These are phyloP conservation scores for Chaetoceros tenuissimus DNA, from an alignment of 108 stramenopile genomes.

Conservation along the genomic window DNA sequence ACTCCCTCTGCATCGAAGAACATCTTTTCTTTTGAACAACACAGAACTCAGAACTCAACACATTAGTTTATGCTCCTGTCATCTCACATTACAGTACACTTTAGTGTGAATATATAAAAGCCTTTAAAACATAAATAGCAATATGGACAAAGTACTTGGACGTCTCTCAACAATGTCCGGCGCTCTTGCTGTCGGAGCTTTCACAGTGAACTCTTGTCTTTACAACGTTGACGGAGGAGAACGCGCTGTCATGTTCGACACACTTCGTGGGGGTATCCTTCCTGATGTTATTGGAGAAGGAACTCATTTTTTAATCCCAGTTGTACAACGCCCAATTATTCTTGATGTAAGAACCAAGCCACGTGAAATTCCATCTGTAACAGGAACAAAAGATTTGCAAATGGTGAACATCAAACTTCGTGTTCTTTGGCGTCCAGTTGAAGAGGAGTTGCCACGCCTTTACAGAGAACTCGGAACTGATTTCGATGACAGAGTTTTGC, in stretches of 20 bases:
- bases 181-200: conserved; percentile 66
- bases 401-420: conserved; percentile 99
- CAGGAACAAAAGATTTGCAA: conserved; percentile 99
- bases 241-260: conserved; percentile 98
- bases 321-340: conserved; percentile 88
- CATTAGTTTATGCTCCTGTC: too few species aligned
- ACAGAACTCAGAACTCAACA: too few species aligned
- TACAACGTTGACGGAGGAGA: conserved; percentile 98
- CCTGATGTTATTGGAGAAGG: conserved; percentile 90
- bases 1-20: too few species aligned
- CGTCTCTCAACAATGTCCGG: conserved; percentile 50
- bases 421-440: conserved; percentile 95
- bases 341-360: conserved; percentile 95
- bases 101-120: too few species aligned
- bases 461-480: conserved; percentile 94
- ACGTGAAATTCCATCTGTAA: conserved; percentile 91
- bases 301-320: conserved; percentile 87
- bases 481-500: conserved; percentile 99
- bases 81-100: too few species aligned
- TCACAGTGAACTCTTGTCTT: conserved; percentile 73
- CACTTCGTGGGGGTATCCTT: conserved; percentile 88
- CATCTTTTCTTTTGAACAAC: too few species aligned
- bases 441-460: conserved; percentile 84
- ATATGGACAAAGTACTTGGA: conserved; percentile 52
- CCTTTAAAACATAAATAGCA: too few species aligned